These are phyloP conservation scores for Polytrichum commune DNA, from an alignment of 225 moss, liverwort and hornwort species.

Conservation along the genomic window DNA sequence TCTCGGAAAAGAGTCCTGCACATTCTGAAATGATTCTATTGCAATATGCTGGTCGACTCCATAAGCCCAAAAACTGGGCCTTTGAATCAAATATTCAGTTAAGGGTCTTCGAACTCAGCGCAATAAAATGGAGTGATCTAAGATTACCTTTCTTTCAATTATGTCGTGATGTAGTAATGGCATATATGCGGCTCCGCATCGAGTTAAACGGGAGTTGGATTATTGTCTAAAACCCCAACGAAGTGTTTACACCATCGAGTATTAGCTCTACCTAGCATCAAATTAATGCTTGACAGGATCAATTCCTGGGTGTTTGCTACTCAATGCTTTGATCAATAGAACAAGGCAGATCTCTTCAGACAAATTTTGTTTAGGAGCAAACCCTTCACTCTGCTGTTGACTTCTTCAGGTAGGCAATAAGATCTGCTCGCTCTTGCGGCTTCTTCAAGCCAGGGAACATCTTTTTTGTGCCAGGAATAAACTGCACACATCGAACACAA, in stretches of 20 bases:
- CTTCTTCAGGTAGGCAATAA: slow-evolving; percentile 55
- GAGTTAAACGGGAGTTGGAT: too few species aligned
- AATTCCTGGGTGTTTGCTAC: not conserved
- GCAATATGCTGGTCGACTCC: not conserved
- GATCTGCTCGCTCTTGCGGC: slow-evolving; percentile 61
- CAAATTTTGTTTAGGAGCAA: not conserved
- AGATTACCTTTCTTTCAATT: too few species aligned
- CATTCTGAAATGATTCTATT: not conserved
- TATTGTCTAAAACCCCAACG: too few species aligned
- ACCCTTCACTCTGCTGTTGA: slow-evolving; percentile 7
- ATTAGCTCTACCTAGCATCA: not conserved
- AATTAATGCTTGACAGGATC: not conserved
- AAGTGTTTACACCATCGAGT: too few species aligned
- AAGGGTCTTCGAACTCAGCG: too few species aligned
- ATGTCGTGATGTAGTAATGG: too few species aligned
- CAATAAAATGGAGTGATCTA: too few species aligned
- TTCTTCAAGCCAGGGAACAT: slow-evolving; percentile 65
- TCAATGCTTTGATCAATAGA: not conserved
- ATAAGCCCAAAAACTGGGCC: not conserved
- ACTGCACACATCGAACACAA: slow-evolving; percentile 20
- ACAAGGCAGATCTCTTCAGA: not conserved
- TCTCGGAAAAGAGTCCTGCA: too few species aligned
- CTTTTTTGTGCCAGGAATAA: slow-evolving; percentile 66
- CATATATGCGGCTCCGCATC: too few species aligned
- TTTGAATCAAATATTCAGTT: not conserved